Base-by-base conservation (phyloP, 2,329 filamentous ascomycete genomes). In the Fusarium anthophilum region DNA sequence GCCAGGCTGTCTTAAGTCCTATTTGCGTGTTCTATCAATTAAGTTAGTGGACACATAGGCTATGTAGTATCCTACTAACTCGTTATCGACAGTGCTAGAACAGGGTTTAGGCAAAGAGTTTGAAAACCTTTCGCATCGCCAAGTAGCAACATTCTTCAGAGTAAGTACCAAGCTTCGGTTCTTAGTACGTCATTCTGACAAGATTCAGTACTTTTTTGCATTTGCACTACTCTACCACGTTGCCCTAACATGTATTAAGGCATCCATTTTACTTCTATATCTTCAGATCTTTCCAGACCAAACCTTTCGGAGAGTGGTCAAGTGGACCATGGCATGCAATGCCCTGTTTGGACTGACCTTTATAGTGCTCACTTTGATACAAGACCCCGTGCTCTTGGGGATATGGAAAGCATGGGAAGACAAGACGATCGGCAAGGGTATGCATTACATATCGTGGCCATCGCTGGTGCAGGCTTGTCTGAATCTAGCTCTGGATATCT, bases 161-260 rank as follows among this genome's bases (percentile, higher is more conserved):
- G 39, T 43, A 43, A 5, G 39, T 11, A n/a, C 39, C 1, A 15
- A 10, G 14, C 39, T 43, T 43, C 14, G 22, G 22, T n/a, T 43
- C 39, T 43, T 6, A 6, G 13, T 15, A 1, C 0, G 8, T 15
- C 0, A 43, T 43, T n/a, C 39, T 43, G 0, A n/a, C 22, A 43
- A 10, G 39, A 0, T 0, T 10, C 14, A 43, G 39, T 43, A 43
- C 14, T n/a, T 43, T 0, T 43, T 43, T 43, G 39, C 22, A n/a
- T 43, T 43, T 0, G 39, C 0, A n/a, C 39, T 43, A 43, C 39
- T 43, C 8, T 43, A 43, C 1, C 22, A 10, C 22, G 3, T 43
- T 17, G 22, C 14, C 22, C 22, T 43, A 0, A 2, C 39, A 15
- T n/a, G 13, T n/a, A 43, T 43, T 0, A 43, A 43, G 0, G 14